phyloP scores from a whole-genome alignment of 2,329 filamentous ascomycete genomes.

The Sporothrix mexicana region DNA sequence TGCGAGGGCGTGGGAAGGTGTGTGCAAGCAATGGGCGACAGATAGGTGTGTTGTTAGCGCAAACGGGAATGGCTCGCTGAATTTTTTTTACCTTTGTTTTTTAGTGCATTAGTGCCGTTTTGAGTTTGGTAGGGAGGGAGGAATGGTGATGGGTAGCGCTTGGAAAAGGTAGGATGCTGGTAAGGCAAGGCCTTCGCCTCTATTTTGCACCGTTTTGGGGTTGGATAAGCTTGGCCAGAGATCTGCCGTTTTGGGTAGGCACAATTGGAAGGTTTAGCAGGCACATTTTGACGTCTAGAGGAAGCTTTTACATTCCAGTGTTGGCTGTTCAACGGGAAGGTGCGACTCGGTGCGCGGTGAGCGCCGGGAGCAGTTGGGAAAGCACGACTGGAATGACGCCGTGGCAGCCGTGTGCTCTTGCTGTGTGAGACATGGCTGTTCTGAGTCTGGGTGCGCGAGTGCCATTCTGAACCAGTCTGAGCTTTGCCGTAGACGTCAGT shows the following conservation, averaged over 20 bases:
- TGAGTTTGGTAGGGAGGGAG: conserved; percentile 4
- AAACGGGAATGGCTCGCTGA: conserved; percentile 29
- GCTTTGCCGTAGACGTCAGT: conserved; percentile 22
- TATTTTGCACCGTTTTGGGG: conserved; percentile 16
- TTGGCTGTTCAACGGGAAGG: conserved; percentile 11
- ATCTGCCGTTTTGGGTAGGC: conserved; percentile 23
- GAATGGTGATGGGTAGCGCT: not conserved
- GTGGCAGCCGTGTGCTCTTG: not conserved
- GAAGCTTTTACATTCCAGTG: not conserved
- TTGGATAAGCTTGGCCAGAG: not conserved
- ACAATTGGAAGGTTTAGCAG: not conserved
- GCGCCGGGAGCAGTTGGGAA: conserved; percentile 1
- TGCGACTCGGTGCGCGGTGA: not conserved
- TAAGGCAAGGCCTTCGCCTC: conserved; percentile 8
- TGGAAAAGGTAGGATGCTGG: conserved; percentile 6
- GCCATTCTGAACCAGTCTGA: conserved; percentile 1
- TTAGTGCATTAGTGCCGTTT: conserved; percentile 19
- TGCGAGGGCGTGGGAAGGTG: conserved; percentile 30
- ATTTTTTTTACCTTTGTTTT: conserved; percentile 23
- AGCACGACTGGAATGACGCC: conserved; percentile 24
- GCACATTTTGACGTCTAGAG: not conserved
- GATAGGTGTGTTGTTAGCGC: conserved; percentile 36
- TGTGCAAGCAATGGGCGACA: conserved; percentile 21
- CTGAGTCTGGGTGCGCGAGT: not conserved
- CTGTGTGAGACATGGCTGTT: conserved; percentile 13